Evolutionary conservation across 257 asterid genomes (phyloP), one percentile per base, ranked within the genome.

Genomic region (Salvia rosmarinus): DNA sequence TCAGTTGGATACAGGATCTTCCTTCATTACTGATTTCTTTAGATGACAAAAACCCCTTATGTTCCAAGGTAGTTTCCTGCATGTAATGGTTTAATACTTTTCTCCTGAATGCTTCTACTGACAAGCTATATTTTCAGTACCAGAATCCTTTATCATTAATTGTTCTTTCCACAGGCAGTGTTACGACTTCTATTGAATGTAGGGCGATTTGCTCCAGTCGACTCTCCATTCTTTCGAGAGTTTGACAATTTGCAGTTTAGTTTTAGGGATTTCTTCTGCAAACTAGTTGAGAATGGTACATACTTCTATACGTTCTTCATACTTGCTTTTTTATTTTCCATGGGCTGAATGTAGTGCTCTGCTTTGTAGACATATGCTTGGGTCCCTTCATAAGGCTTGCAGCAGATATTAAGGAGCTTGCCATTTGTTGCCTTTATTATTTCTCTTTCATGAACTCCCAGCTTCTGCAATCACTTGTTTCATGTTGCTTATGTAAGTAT

Each of bases 401-500:
- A 32, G 83, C 78, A 73, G 98, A 89, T 76, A 71, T 87, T 73
- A 96, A 94, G 82, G 96, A 88, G 77, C 95, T 88, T 70, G 91
- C 96, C 59, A 68, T 94, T 21, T 88, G 88, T 80, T 91, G 96
- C 83, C 81, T 89, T 69, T 84, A 84, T 81, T 94, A 89, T 77
- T 85, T 89, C 81, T 83, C 96, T 68, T 73, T 55, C 77, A 65
- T 91, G 77, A 88, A 85, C 79, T 44, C 85, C 43, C 56, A 42
- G 80, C 79, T 94, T 71, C 86, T 94, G 77, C 88, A 88, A 75
- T 89, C 99, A 73, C 80, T 94, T 58, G 86, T 80, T 50, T 79
- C 86, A 51, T 91, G 98, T 75, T 94, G 99, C 91, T 80, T 89
- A 72, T 79, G 99, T 94, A 84, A 91, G 98, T 85, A 56, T 52